phyloP scores from a whole-genome alignment of 495 filamentous ascomycete species.

The Lindgomyces ingoldianus region DNA sequence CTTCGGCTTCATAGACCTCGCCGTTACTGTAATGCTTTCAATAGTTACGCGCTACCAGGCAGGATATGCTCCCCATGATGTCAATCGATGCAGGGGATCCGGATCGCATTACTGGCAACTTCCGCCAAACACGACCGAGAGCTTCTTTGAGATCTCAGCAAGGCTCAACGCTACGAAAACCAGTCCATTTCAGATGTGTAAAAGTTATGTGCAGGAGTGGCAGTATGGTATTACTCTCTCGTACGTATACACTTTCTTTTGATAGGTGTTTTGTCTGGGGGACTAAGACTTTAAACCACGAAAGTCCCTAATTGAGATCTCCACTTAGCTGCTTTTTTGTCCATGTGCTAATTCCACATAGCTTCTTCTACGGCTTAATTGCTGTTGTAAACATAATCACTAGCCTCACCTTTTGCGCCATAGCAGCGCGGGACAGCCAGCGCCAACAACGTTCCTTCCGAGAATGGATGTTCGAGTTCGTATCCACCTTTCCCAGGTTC shows the following conservation, averaged over 20 bases:
- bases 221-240: conserved; percentile 25
- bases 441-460: background rate
- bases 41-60: conserved; percentile 2
- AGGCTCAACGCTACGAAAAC: conserved; percentile 23
- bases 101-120: conserved; percentile 23
- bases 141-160: conserved; percentile 31
- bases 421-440: background rate
- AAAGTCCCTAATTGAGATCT: background rate
- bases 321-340: background rate
- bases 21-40: conserved; percentile 7
- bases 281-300: too few relatives aligned
- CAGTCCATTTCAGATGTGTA: conserved; percentile 22
- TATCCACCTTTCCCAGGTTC: conserved; percentile 20
- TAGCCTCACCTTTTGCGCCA: background rate
- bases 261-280: too few relatives aligned
- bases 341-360: background rate
- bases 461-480: conserved; percentile 1
- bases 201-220: conserved; percentile 31
- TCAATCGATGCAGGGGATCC: background rate
- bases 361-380: conserved; percentile 14
- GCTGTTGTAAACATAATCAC: conserved; percentile 17
- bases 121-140: conserved; percentile 19
- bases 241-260: too few relatives aligned
- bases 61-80: conserved; percentile 9
- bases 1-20: conserved; percentile 19